Percentiles rank a stretch among this genome's conserved stretches.
Evolutionary conservation across 73 alveolate genomes (phyloP).

Genomic region (Paramecium biaurelia): DNA sequence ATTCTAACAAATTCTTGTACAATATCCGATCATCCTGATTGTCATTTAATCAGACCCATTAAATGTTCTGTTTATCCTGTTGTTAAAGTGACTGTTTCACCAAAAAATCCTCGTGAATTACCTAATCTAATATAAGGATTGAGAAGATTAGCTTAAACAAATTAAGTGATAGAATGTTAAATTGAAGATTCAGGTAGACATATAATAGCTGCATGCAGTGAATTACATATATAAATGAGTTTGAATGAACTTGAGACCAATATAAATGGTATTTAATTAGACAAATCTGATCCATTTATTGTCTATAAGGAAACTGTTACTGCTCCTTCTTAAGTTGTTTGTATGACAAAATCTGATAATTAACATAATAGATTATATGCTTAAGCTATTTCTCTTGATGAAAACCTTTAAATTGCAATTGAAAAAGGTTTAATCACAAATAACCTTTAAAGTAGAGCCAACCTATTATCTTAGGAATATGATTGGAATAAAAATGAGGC

Average conservation of each 20-base stretch:
- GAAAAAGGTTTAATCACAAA: slow-evolving; percentile 69
- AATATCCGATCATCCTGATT: slow-evolving; percentile 59
- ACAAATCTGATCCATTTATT: slow-evolving; percentile 96
- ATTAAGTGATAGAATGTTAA: slow-evolving; percentile 92
- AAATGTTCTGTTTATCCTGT: slow-evolving; percentile 70
- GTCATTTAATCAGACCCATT: slow-evolving; percentile 63
- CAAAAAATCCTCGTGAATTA: slow-evolving; percentile 93
- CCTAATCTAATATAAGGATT: slow-evolving; percentile 98
- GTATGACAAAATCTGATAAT: slow-evolving; percentile 98
- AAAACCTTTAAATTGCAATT: slow-evolving; percentile 87
- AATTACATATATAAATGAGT: slow-evolving; percentile 96
- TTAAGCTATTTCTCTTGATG: slow-evolving; percentile 89
- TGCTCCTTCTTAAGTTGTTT: slow-evolving; percentile 73
- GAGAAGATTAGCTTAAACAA: slow-evolving; percentile 94
- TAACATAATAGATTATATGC: slow-evolving; percentile 96
- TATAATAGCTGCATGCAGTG: slow-evolving; percentile 98
- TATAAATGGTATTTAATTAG: slow-evolving; percentile 91
- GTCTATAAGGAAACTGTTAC: slow-evolving; percentile 97
- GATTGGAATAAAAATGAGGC: slow-evolving; percentile 85
- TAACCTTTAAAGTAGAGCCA: slow-evolving; percentile 91
- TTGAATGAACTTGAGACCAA: slow-evolving; percentile 94
- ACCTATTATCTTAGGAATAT: slow-evolving; percentile 84
- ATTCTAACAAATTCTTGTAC: slow-evolving; percentile 62
- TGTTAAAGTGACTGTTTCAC: slow-evolving; percentile 84
- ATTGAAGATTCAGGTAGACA: slow-evolving; percentile 92